phyloP scores from a whole-genome alignment of 2,329 filamentous ascomycete genomes.

The Diaporthe destruens region DNA sequence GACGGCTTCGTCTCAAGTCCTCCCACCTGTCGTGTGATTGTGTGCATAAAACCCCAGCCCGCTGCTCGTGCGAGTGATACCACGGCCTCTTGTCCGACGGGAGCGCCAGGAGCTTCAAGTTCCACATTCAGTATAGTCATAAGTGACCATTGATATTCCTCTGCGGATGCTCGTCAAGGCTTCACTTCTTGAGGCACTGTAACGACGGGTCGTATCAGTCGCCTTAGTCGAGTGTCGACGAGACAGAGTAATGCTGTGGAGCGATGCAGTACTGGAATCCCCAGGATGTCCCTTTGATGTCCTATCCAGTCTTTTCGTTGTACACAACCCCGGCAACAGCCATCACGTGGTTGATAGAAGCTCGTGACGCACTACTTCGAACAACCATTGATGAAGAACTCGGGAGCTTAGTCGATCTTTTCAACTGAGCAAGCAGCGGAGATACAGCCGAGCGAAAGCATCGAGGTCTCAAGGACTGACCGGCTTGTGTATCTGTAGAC shows the following conservation, averaged over 20 bases:
- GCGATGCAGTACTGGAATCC: neutral
- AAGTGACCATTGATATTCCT: constrained; percentile 19
- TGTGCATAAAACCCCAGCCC: constrained; percentile 13
- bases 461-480: neutral
- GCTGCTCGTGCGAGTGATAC: constrained; percentile 23
- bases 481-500: neutral
- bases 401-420: neutral
- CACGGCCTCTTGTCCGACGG: constrained; percentile 4
- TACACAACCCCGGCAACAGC: neutral
- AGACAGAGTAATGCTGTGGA: constrained; percentile 17
- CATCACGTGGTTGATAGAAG: neutral
- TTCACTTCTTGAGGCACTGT: constrained; percentile 21
- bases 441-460: neutral
- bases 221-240: constrained; percentile 16
- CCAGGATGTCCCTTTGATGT: neutral
- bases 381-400: neutral
- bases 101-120: constrained; percentile 19
- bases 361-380: neutral
- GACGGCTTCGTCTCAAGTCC: constrained; percentile 31
- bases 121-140: neutral
- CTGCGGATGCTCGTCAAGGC: constrained; percentile 19
- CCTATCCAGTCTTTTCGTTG: neutral
- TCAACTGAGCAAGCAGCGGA: neutral
- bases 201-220: constrained; percentile 22
- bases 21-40: constrained; percentile 21